phyloP scores from a whole-genome alignment of 768 basidiomycete species.

The Lactarius trivialis region DNA sequence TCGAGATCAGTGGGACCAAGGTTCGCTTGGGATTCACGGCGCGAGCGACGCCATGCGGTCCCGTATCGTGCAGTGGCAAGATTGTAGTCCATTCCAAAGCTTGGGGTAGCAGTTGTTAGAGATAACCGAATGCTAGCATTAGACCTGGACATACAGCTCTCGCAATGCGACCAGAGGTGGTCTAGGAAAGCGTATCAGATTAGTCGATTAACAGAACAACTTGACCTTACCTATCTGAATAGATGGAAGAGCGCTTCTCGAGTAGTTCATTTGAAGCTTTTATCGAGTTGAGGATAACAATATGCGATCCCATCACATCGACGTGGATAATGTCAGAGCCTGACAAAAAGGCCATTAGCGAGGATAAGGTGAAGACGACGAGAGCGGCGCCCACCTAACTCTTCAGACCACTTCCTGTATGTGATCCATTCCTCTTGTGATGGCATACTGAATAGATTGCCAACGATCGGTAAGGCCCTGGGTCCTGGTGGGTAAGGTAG shows the following conservation, averaged over 20 bases:
- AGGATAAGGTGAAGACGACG: too few species aligned
- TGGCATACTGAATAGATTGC: too few species aligned
- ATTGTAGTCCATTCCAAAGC: not conserved
- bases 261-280: not conserved
- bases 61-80: not conserved
- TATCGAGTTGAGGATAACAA: too few species aligned
- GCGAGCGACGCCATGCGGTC: not conserved
- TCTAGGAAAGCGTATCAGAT: not conserved
- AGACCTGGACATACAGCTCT: not conserved
- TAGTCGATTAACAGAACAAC: not conserved
- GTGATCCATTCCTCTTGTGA: not conserved
- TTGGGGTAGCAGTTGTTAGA: not conserved
- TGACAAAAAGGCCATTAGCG: not conserved
- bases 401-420: not conserved
- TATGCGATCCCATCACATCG: too few species aligned
- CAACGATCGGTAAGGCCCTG: not conserved
- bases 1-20: not conserved
- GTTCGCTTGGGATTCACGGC: too few species aligned
- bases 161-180: not conserved
- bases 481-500: not conserved
- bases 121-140: not conserved
- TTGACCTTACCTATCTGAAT: not conserved
- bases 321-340: not conserved
- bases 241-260: not conserved
- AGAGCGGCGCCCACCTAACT: not conserved